A percentile compares a stretch with the other conserved stretches of the same genome.
These are phyloP conservation scores for Neckera pumila DNA, from an alignment of 225 moss, liverwort and hornwort genomes.

Conservation along the genomic window DNA sequence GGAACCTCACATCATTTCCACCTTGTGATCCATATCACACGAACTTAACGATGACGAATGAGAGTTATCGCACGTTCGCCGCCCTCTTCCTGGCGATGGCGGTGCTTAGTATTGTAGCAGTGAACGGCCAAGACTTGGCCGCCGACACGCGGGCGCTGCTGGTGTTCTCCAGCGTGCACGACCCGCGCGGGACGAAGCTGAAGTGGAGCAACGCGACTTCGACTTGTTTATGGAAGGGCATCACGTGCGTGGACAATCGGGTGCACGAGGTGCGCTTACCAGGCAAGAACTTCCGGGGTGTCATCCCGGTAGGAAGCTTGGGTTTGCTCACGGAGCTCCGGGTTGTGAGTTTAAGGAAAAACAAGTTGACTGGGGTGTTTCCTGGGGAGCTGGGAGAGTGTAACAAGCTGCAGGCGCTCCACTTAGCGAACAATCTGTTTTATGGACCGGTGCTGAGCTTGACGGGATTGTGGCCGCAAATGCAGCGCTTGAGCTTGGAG, in stretches of 20 bases:
- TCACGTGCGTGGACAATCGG: constrained; percentile 4
- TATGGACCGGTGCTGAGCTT: constrained; percentile 34
- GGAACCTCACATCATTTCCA: not conserved
- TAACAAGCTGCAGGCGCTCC: constrained; percentile 29
- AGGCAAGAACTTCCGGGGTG: constrained; percentile 1
- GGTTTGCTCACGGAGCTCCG: constrained; percentile 59
- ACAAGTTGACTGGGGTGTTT: constrained; percentile 38
- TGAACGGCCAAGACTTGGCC: constrained; percentile 5
- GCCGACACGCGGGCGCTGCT: constrained; percentile 16
- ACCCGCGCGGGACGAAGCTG: constrained; percentile 12
- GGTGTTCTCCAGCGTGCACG: not conserved
- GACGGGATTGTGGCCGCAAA: constrained; percentile 53
- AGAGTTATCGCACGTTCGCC: not conserved
- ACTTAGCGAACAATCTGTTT: constrained; percentile 36
- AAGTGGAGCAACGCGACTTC: constrained; percentile 20
- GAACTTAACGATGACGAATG: not conserved
- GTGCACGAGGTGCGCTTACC: constrained; percentile 23
- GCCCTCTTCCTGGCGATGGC: not conserved
- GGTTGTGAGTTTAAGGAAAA: constrained; percentile 56
- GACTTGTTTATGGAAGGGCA: constrained; percentile 23
- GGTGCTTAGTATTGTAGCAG: not conserved
- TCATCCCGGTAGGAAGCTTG: constrained; percentile 18
- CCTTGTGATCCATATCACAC: not conserved
- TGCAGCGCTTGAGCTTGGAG: constrained; percentile 45
- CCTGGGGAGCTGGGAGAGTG: constrained; percentile 45